Evolutionary conservation across 345 rosid genomes (phyloP), one percentile per base, ranked within the genome.

Genomic region (Zanthoxylum bungeanum): DNA sequence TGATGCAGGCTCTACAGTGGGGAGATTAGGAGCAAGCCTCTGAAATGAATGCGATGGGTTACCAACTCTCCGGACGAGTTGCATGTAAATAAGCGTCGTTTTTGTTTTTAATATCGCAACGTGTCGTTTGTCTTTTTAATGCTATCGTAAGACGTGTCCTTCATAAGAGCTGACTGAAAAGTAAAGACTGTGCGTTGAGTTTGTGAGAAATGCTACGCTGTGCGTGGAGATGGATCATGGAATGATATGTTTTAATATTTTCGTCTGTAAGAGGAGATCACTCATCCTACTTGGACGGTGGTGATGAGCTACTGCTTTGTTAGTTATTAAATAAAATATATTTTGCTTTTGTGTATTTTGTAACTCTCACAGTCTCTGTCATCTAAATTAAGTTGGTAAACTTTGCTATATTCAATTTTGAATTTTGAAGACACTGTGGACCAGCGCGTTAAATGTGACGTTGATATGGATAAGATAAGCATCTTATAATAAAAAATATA

Each of bases 1-100:
- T n/a, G n/a, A n/a, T 57, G 51, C 85, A 94, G 98, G 98, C 86
- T 94, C 39, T 94, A 94, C 92, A 92, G 97, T 44, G 92, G 88
- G 44, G 97, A 90, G 64, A 86, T 93, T 0, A 87, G 88, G 85
- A 94, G 90, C 88, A 84, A 89, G 86, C 97, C 85, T 50, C 93
- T 11, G n/a, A n/a, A n/a, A n/a, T n/a, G 59, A 16, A 22, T 22
- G 60, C 17, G 50, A 51, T 16, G 17, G 60, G 24, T 60, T 7
- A 66, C 66, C 53, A 33, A 49, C 5, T 30, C 19, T 5, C 10
- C 9, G n/a, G 24, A 40, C 4, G 44, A 40, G 31, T 60, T 79
- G 77, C 65, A 61, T 80, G 81, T 75, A 79, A 73, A 77, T 75
- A 78, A n/a, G 72, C 50, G 59, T 73, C 30, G 49, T 64, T 61